Percentiles rank a stretch among this genome's conserved stretches.
Evolutionary conservation across 257 asterid genomes (phyloP).

Genomic region (Solanum tacnaense): DNA sequence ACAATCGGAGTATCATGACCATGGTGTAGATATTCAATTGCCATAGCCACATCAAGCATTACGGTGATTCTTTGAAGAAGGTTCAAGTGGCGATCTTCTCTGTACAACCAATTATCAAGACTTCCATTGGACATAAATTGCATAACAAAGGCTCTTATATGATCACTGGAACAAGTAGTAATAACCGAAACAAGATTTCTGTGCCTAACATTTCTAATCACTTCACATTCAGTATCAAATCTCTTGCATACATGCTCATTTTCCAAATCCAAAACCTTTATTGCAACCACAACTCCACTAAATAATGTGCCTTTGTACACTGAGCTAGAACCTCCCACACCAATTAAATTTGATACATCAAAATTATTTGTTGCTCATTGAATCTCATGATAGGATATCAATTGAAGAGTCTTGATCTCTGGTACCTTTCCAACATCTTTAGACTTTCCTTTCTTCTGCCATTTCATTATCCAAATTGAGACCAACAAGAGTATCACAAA

Average conservation of each 20-base stretch:
- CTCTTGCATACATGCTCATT: background rate
- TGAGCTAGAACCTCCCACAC: slow-evolving; percentile 20
- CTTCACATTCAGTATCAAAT: background rate
- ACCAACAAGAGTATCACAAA: background rate
- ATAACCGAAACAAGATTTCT: slow-evolving; percentile 5
- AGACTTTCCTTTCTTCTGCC: background rate
- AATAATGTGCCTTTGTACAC: slow-evolving; percentile 18
- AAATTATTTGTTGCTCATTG: slow-evolving; percentile 16
- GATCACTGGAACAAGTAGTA: slow-evolving; percentile 15
- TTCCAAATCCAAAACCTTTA: slow-evolving; percentile 18
- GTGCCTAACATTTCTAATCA: background rate
- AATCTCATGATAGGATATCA: slow-evolving; percentile 14
- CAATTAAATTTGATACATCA: slow-evolving; percentile 14
- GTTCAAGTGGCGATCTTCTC: background rate
- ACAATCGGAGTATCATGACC: slow-evolving; percentile 11
- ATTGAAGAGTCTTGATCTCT: background rate
- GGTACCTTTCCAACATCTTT: background rate
- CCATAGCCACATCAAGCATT: slow-evolving; percentile 24
- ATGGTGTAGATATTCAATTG: slow-evolving; percentile 28
- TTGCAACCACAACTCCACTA: slow-evolving; percentile 10
- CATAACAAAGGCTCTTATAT: slow-evolving; percentile 15
- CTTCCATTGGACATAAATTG: slow-evolving; percentile 29
- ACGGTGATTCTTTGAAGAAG: slow-evolving; percentile 11
- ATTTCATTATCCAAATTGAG: slow-evolving; percentile 5
- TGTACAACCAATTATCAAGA: slow-evolving; percentile 18